Percentiles rank a stretch among this genome's conserved stretches.
phyloP scores from a whole-genome alignment of 495 filamentous ascomycete genomes.

The Penicillium parvum region DNA sequence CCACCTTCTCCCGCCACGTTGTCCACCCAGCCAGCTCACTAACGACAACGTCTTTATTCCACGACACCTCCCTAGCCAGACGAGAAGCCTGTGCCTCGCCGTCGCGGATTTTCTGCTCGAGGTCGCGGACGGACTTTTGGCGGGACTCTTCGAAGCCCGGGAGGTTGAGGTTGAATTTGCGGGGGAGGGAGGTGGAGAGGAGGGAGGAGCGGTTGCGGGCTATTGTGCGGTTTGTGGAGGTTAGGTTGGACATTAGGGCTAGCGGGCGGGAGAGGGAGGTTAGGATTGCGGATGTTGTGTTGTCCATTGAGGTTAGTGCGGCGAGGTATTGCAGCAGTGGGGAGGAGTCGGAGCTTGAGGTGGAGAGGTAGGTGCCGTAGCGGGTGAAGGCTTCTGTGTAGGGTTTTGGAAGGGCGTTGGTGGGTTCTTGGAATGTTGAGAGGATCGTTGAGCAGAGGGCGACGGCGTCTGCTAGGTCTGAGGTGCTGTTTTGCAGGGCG shows the following conservation, averaged over 20 bases:
- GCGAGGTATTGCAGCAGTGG: constrained; percentile 71
- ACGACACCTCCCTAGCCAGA: constrained; percentile 73
- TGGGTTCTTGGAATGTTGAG: constrained; percentile 40
- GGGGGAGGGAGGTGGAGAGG: constrained; percentile 41
- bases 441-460: constrained; percentile 53
- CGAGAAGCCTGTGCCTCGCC: constrained; percentile 59
- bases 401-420: constrained; percentile 53
- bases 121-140: constrained; percentile 72
- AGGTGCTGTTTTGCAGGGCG: constrained; percentile 30
- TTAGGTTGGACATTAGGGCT: constrained; percentile 67
- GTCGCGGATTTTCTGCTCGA: constrained; percentile 65
- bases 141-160: constrained; percentile 79
- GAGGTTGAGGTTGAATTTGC: constrained; percentile 49
- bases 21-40: constrained; percentile 91
- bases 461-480: constrained; percentile 68
- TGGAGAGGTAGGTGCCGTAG: constrained; percentile 63
- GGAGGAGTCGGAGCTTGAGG: constrained; percentile 61
- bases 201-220: constrained; percentile 72
- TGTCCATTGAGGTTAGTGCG: constrained; percentile 67
- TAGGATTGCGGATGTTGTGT: constrained; percentile 76
- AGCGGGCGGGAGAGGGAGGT: constrained; percentile 76
- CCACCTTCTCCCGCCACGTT: constrained; percentile 75
- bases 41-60: constrained; percentile 91
- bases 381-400: constrained; percentile 68
- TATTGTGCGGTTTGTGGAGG: constrained; percentile 58